These are phyloP conservation scores for Botrytis deweyae DNA, from an alignment of 2,329 filamentous ascomycete genomes.

Conservation along the genomic window DNA sequence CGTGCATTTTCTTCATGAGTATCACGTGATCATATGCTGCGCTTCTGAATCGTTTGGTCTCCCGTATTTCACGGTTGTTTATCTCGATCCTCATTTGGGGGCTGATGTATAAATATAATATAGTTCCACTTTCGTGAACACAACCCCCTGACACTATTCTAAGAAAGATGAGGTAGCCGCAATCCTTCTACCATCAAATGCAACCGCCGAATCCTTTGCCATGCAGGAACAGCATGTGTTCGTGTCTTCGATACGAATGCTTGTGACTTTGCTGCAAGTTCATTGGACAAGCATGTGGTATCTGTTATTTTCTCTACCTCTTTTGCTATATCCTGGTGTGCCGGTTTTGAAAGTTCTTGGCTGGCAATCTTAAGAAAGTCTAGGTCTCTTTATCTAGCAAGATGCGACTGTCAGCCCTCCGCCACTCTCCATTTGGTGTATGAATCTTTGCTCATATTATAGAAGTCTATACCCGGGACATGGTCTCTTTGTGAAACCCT, in stretches of 20 bases:
- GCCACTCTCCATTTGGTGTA: not conserved
- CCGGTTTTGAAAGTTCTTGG: not conserved
- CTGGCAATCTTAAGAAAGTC: not conserved
- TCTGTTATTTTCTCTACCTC: not conserved
- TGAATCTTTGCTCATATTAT: not conserved
- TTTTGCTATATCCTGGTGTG: not conserved
- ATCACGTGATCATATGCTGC: not conserved
- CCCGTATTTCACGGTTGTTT: not conserved
- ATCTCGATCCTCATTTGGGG: constrained; percentile 3
- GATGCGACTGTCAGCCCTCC: not conserved
- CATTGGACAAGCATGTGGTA: constrained; percentile 1
- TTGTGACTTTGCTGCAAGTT: not conserved
- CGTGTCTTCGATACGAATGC: not conserved
- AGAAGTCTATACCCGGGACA: not conserved
- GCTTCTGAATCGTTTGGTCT: not conserved
- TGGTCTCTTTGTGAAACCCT: not conserved
- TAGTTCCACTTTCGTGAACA: not conserved
- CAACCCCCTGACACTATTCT: constrained; percentile 13
- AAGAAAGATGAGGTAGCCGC: constrained; percentile 11
- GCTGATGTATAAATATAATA: constrained; percentile 11
- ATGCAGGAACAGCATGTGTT: constrained; percentile 11
- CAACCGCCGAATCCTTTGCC: constrained; percentile 11
- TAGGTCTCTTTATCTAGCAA: not conserved
- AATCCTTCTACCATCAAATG: constrained; percentile 14
- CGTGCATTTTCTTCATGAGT: not conserved